These are phyloP conservation scores for Fusarium brachygibbosum DNA, from an alignment of 2,329 filamentous ascomycete genomes.

Conservation along the genomic window DNA sequence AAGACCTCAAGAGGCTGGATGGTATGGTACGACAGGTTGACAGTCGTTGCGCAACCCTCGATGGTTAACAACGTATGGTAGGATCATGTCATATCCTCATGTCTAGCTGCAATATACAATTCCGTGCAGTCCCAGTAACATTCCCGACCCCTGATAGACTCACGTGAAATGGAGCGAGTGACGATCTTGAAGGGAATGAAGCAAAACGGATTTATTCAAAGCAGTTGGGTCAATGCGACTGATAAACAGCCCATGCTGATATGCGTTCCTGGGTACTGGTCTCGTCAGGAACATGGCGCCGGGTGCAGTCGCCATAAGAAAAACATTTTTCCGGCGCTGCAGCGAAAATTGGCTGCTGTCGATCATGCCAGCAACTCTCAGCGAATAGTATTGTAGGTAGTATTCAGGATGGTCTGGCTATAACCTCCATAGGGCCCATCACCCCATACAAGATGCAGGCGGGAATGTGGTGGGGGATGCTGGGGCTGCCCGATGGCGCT, in stretches of 20 bases:
- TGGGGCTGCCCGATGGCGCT: slow-evolving; percentile 30
- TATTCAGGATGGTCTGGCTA: slow-evolving; percentile 12
- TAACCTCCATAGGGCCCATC: slow-evolving; percentile 13
- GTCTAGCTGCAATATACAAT: slow-evolving; percentile 14
- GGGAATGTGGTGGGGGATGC: slow-evolving; percentile 24
- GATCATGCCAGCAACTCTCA: slow-evolving; percentile 35
- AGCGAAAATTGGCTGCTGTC: slow-evolving; percentile 37
- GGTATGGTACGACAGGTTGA: slow-evolving; percentile 35
- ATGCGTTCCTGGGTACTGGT: background rate
- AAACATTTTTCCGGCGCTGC: background rate
- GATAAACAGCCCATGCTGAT: background rate
- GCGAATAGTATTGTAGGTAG: background rate
- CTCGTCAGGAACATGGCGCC: slow-evolving; percentile 1
- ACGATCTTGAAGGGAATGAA: background rate
- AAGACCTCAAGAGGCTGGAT: slow-evolving; percentile 7
- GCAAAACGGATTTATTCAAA: background rate
- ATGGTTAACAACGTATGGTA: slow-evolving; percentile 21
- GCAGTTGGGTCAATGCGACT: background rate
- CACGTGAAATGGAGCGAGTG: background rate
- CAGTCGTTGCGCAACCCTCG: slow-evolving; percentile 19
- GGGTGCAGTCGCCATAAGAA: slow-evolving; percentile 10
- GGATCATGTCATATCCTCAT: slow-evolving; percentile 29
- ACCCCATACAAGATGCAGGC: slow-evolving; percentile 40
- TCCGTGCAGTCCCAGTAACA: slow-evolving; percentile 8
- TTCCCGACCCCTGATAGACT: slow-evolving; percentile 4